Base-by-base conservation (phyloP, 768 basidiomycete genomes). In the Solioccasus polychromus region DNA sequence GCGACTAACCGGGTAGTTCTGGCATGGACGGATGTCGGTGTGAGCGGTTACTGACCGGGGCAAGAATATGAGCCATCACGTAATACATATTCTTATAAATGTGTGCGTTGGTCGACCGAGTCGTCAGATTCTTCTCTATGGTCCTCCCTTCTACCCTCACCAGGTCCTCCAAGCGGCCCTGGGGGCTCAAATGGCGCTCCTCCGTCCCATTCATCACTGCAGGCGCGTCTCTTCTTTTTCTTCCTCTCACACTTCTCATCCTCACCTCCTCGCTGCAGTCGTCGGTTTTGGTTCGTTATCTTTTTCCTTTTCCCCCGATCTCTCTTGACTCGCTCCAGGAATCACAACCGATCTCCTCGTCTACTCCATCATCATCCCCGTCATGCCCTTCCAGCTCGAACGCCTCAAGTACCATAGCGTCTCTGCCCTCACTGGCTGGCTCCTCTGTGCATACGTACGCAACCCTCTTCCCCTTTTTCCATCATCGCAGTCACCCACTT, bases 381-480 rank as follows among this genome's bases (percentile, higher is more conserved):
- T 83, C 24, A 70, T 83, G 45, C 81, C 82, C 2, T 83, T 83
- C 54, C 80, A 79, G 26, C 72, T 84, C 19, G 73, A 81, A 53
- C 58, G 45, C 5, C 68, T 83, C 37, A 62, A 70, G 0, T 77
- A 77, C 45, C 55, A 58, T 8, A 44, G 63, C 10, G 71, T 80
- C 19, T 81, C 80, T 26, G 67, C 71, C 2, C 70, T 73, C 24
- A 71, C 77, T 0, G 81, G 82, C 24, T 85, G 81, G 81, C 64
- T 84, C 3, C 65, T 83, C 14, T 80, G 76, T 52, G 73, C 78
- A 48, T 83, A 74, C 49, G 82, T 80, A 50, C 39, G 77, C 69
- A n/a, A n/a, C 43, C 17, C 6, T 30, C 43, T 7, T 45, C 9
- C 8, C 15, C 22, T 10, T 9, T 23, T 30, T 1, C 38, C 7